A percentile compares a stretch with the other conserved stretches of the same genome.
These are phyloP conservation scores for Biancaea sappan DNA, from an alignment of 306 rosid species.

Conservation along the genomic window DNA sequence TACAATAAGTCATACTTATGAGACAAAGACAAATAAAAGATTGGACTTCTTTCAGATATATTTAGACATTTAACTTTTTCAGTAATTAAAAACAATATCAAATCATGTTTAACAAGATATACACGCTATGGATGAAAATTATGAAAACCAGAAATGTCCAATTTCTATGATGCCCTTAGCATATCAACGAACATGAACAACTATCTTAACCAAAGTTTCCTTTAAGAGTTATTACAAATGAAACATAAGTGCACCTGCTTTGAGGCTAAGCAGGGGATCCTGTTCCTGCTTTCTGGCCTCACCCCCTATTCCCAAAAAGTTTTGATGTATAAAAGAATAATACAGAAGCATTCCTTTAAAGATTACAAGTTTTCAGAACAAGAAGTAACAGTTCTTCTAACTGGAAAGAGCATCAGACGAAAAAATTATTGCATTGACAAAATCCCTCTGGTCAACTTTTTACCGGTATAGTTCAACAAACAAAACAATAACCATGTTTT, in stretches of 20 bases:
- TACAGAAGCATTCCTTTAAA: neutral
- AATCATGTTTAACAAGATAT: neutral
- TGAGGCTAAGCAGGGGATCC: too few species aligned
- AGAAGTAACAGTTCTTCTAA: neutral
- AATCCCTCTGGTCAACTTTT: neutral
- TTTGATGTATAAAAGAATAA: neutral
- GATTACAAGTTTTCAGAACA: neutral
- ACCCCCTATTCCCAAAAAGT: neutral
- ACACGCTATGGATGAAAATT: neutral
- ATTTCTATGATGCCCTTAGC: neutral
- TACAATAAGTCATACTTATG: neutral
- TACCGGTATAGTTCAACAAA: conserved; percentile 3
- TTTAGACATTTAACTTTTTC: conserved; percentile 4
- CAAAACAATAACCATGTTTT: neutral
- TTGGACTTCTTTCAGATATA: neutral
- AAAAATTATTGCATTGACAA: neutral
- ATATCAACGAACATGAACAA: neutral
- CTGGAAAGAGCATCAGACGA: neutral
- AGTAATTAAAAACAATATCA: neutral
- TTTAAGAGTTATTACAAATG: neutral
- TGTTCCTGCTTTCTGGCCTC: neutral
- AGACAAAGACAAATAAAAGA: conserved; percentile 3
- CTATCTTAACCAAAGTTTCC: neutral
- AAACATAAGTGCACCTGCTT: too few species aligned
- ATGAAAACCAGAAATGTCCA: conserved; percentile 1